These are phyloP conservation scores for Micractinium conductrix DNA, from an alignment of 139 green algal genomes.

Conservation along the genomic window DNA sequence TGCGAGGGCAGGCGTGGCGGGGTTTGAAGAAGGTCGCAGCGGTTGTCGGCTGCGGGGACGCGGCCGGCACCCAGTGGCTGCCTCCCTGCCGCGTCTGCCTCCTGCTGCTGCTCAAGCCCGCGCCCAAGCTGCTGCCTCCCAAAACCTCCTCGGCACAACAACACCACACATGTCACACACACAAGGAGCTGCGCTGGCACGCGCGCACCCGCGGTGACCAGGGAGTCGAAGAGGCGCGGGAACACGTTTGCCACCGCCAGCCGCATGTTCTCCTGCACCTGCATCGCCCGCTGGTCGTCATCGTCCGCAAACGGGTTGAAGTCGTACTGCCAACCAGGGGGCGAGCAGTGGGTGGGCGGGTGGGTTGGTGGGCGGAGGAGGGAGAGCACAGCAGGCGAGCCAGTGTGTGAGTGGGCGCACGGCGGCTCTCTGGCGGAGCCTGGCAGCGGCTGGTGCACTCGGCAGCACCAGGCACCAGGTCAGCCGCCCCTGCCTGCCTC, in stretches of 20 bases:
- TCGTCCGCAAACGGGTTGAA: conserved; percentile 24
- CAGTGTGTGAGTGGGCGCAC: not conserved
- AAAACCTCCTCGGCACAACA: too few species aligned
- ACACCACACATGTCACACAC: too few species aligned
- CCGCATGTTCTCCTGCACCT: conserved; percentile 55
- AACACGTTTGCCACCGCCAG: conserved; percentile 46
- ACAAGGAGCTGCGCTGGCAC: too few species aligned
- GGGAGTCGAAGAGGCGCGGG: conserved; percentile 10
- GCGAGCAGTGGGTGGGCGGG: not conserved
- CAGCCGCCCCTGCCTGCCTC: not conserved
- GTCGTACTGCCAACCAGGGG: conserved; percentile 19
- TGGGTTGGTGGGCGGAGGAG: too few species aligned
- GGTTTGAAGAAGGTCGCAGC: too few species aligned
- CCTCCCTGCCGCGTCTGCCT: too few species aligned
- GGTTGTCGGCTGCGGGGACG: too few species aligned
- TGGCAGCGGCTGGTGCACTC: not conserved
- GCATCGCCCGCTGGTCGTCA: conserved; percentile 32
- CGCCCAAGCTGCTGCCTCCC: too few species aligned
- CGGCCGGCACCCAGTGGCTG: too few species aligned
- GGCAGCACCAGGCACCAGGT: not conserved
- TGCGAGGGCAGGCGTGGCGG: not conserved
- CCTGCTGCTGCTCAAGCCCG: too few species aligned
- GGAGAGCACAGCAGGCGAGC: not conserved
- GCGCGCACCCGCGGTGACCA: conserved; percentile 6
- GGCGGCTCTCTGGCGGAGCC: too few species aligned